Percentiles rank a stretch among this genome's conserved stretches.
These are phyloP conservation scores for Colletotrichum sp. DNA, from an alignment of 2,329 filamentous ascomycete genomes.

Conservation along the genomic window DNA sequence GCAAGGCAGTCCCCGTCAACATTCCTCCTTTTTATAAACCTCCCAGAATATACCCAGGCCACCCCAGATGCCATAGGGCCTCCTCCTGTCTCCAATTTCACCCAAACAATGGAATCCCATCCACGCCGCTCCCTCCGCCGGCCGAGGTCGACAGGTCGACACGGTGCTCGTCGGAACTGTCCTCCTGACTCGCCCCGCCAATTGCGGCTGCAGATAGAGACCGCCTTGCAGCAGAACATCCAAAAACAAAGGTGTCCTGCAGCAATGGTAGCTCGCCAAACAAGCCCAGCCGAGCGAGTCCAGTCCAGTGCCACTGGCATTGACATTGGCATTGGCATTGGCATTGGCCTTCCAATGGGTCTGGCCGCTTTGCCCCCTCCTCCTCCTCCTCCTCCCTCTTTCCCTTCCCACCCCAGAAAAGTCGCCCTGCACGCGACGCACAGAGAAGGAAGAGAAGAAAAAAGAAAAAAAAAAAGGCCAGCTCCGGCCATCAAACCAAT, in stretches of 20 bases:
- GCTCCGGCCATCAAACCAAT: not conserved
- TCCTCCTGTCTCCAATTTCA: not conserved
- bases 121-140: not conserved
- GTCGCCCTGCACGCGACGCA: not conserved
- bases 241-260: not conserved
- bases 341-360: not conserved
- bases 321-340: not conserved
- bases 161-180: not conserved
- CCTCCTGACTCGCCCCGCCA: constrained; percentile 10
- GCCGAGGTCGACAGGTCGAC: not conserved
- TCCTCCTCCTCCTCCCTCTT: not conserved
- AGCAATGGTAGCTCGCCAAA: not conserved
- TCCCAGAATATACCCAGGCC: not conserved
- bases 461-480: not conserved
- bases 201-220: not conserved
- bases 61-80: not conserved
- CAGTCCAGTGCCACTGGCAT: not conserved
- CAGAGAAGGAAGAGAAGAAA: not conserved
- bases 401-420: not conserved
- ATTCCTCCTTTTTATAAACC: not conserved
- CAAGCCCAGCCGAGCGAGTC: not conserved
- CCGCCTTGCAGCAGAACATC: not conserved
- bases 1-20: not conserved
- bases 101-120: not conserved
- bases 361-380: not conserved